A percentile compares a stretch with the other conserved stretches of the same genome.
phyloP scores from a whole-genome alignment of 1,284 basidiomycete species.

The Bjerkandera adusta region DNA sequence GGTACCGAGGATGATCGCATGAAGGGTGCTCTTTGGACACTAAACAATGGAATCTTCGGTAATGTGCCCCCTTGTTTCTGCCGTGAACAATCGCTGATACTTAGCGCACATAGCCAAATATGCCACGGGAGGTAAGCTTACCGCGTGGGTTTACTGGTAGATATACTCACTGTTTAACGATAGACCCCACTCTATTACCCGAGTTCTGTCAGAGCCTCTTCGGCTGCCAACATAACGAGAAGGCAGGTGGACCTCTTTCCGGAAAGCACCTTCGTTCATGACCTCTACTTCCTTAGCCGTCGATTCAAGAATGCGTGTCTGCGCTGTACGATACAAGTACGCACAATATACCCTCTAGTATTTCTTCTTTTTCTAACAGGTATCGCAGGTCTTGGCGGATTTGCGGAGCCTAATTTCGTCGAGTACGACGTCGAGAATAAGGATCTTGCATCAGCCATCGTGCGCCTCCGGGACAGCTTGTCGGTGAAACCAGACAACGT shows the following conservation, averaged over 20 bases:
- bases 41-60: constrained; percentile 67
- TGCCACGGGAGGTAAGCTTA: constrained; percentile 50
- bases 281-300: constrained; percentile 42
- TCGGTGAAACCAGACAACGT: constrained; percentile 32
- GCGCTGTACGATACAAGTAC: constrained; percentile 62
- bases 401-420: constrained; percentile 58
- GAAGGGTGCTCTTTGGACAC: constrained; percentile 89
- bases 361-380: constrained; percentile 11
- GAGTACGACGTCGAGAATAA: constrained; percentile 51
- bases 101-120: constrained; percentile 42
- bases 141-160: neutral
- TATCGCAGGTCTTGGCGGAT: constrained; percentile 52
- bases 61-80: constrained; percentile 7
- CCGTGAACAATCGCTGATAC: neutral
- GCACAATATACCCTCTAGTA: constrained; percentile 19
- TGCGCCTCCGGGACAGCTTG: constrained; percentile 38
- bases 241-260: constrained; percentile 36
- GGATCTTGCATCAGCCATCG: constrained; percentile 36
- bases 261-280: neutral
- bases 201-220: constrained; percentile 53
- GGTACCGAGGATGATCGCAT: constrained; percentile 84
- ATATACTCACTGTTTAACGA: neutral
- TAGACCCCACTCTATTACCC: constrained; percentile 47
- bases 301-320: constrained; percentile 64
- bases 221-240: constrained; percentile 67